phyloP scores from a whole-genome alignment of 2,329 filamentous ascomycete species.

The Calonectria crousiana region DNA sequence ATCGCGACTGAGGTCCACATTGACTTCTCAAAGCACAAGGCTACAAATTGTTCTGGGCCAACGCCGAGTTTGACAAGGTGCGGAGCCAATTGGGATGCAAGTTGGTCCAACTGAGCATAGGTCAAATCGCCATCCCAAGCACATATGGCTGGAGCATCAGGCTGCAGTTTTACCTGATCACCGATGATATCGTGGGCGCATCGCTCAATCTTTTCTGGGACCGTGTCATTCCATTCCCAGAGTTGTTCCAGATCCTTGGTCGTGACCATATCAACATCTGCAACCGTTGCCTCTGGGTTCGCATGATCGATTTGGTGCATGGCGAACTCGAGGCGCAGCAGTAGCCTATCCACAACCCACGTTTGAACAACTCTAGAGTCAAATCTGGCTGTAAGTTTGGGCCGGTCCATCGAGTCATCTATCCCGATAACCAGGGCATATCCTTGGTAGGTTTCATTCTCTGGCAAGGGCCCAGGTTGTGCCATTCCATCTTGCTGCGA shows the following conservation, averaged over 20 bases:
- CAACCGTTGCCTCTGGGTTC: background rate
- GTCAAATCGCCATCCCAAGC: constrained; percentile 49
- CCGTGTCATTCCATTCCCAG: constrained; percentile 22
- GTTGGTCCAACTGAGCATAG: constrained; percentile 53
- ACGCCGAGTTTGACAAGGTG: constrained; percentile 48
- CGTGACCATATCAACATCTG: background rate
- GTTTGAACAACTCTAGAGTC: background rate
- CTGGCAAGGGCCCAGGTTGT: too few relatives aligned
- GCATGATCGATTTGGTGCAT: background rate
- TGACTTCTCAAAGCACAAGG: constrained; percentile 40
- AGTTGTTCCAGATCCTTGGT: background rate
- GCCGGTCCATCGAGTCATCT: background rate
- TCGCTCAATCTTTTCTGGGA: constrained; percentile 29
- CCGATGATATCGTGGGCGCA: constrained; percentile 32
- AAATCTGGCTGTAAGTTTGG: background rate
- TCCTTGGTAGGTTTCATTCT: too few relatives aligned
- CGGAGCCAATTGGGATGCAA: constrained; percentile 53
- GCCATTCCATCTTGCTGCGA: background rate
- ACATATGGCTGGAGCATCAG: constrained; percentile 31
- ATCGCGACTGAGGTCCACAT: constrained; percentile 35
- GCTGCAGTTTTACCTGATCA: constrained; percentile 20
- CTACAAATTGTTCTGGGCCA: constrained; percentile 34
- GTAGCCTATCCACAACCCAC: background rate
- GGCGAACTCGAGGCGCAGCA: background rate
- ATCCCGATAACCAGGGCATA: background rate